These are phyloP conservation scores for Scheffersomyces titani DNA, from an alignment of 1,139 yeast species.

Conservation along the genomic window DNA sequence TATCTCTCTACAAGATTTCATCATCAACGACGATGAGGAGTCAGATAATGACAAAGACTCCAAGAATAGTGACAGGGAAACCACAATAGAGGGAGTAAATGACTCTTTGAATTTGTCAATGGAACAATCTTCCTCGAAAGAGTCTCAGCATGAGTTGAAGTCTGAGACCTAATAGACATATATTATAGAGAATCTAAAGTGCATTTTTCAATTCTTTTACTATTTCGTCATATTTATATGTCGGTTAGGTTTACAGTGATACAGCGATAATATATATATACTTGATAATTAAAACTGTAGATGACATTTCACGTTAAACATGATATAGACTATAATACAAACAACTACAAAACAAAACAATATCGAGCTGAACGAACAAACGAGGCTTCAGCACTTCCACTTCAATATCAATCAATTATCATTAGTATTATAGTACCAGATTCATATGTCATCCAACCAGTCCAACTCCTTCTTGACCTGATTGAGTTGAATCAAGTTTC, in stretches of 20 bases:
- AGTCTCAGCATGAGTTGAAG: background rate
- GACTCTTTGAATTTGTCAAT: background rate
- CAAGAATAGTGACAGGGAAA: background rate
- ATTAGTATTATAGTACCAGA: background rate
- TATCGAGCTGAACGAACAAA: no score
- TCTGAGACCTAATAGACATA: background rate
- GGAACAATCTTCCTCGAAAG: background rate
- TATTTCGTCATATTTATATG: background rate
- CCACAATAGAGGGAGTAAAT: background rate
- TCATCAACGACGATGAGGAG: conserved; percentile 17
- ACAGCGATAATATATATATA: background rate
- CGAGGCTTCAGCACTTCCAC: no score
- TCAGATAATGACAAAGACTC: conserved; percentile 6
- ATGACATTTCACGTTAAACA: background rate
- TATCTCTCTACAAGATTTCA: conserved; percentile 18
- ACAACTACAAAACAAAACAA: no score
- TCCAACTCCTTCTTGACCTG: conserved; percentile 26
- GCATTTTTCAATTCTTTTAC: background rate
- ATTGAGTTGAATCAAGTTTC: conserved; percentile 27
- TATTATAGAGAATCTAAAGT: background rate
- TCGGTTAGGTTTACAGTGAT: background rate
- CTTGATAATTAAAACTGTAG: background rate
- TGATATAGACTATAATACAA: no score
- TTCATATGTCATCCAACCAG: conserved; percentile 22
- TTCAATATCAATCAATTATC: no score